These are phyloP conservation scores for Neonectria hederae DNA, from an alignment of 2,329 filamentous ascomycete species.

Conservation along the genomic window DNA sequence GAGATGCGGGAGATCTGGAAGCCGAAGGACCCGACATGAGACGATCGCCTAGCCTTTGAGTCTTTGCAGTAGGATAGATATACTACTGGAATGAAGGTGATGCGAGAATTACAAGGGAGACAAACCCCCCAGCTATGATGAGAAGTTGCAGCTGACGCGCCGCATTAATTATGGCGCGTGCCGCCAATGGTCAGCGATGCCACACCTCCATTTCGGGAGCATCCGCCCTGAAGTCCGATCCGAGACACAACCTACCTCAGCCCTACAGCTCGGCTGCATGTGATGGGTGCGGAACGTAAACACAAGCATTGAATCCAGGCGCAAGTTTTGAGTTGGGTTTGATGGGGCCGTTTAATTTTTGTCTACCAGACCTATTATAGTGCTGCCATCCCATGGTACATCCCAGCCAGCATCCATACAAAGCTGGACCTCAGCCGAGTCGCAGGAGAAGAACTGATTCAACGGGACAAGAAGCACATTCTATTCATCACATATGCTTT, in stretches of 20 bases:
- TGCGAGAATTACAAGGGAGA: background rate
- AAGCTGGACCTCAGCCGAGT: background rate
- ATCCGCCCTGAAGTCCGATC: background rate
- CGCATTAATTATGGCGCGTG: background rate
- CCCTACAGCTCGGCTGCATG: background rate
- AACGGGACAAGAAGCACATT: constrained; percentile 22
- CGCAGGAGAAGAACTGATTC: background rate
- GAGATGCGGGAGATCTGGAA: constrained; percentile 1
- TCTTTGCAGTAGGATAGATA: background rate
- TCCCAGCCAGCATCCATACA: background rate
- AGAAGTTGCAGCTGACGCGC: background rate
- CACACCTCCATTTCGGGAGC: background rate
- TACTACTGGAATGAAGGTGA: background rate
- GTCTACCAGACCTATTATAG: background rate
- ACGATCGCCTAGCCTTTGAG: background rate
- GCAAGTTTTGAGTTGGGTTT: background rate
- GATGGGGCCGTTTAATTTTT: background rate
- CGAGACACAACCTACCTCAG: background rate
- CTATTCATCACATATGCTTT: constrained; percentile 40
- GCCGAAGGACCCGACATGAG: constrained; percentile 11
- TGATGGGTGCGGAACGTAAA: background rate
- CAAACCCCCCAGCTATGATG: background rate
- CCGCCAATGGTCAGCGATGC: background rate
- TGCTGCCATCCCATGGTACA: background rate
- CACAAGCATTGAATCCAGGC: background rate